Base-by-base conservation (phyloP, 1,139 yeast species). In the Yamadazyma aaseri region DNA sequence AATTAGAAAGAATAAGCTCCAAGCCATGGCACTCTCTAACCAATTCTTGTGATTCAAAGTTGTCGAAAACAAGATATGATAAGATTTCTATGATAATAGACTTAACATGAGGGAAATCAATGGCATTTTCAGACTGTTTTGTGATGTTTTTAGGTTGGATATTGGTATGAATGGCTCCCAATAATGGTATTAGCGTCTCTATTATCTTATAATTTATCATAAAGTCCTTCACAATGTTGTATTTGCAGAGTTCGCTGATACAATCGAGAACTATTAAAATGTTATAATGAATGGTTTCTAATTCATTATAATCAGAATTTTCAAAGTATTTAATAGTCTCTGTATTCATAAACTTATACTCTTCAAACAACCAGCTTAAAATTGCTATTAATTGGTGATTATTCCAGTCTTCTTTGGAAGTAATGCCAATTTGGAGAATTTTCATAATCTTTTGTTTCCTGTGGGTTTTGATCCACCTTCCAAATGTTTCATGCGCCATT, bases 1-100 rank as follows among this genome's bases (percentile, higher is more conserved):
- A 89, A 46, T 81, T 85, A 2, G 94, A 85, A 17, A 92, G 63
- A 0, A 90, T 70, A 14, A 86, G 58, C 36, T 79, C 84, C 7
- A 92, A 56, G 0, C 90, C 95, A 33, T 83, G 86, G 1, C 68
- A 50, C 24, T 73, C 73, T 29, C 97, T 67, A 17, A 86, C 68
- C 31, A 62, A 53, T 40, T 90, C 92, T 52, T 90, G 97, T 2
- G 76, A 71, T 3, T 63, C 64, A 34, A 59, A 63, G 32, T 79
- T 72, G 2, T 71, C 65, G 41, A 71, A 72, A 0, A 73, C 66
- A 33, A 87, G 55, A 35, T 71, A 71, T 0, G 86, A 71, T 5
- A 84, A 54, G 0, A 79, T 69, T 45, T 83, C 90, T 18, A 84
- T 71, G 8, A 81, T 58, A 12, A 81, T 58, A 0, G 81, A 68